These are phyloP conservation scores for Leccinum pseudoinsigne DNA, from an alignment of 1,284 basidiomycete species.

Conservation along the genomic window DNA sequence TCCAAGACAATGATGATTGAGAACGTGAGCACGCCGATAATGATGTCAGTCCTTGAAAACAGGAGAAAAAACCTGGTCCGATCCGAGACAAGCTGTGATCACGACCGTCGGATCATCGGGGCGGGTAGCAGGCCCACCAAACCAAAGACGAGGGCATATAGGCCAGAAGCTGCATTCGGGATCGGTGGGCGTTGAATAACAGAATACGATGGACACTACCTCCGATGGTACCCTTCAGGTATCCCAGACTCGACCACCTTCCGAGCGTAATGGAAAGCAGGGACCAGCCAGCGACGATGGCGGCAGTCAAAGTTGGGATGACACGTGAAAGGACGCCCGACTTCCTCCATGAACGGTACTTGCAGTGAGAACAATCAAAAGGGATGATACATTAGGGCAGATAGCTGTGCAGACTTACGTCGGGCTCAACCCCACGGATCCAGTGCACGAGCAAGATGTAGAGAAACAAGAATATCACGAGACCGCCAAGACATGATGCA, in stretches of 20 bases:
- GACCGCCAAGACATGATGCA: conserved; percentile 50
- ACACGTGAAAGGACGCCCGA: conserved; percentile 58
- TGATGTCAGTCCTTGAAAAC: conserved; percentile 1
- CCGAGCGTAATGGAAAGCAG: conserved; percentile 60
- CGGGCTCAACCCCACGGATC: conserved; percentile 61
- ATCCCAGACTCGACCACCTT: conserved; percentile 64
- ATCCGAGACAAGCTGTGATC: conserved; percentile 5
- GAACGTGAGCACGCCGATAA: conserved; percentile 3
- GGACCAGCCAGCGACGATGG: conserved; percentile 70
- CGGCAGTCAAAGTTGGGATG: conserved; percentile 63
- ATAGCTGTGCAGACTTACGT: conserved; percentile 48
- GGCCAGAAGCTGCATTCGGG: conserved; percentile 49
- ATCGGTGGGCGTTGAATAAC: conserved; percentile 6
- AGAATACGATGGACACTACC: conserved; percentile 42
- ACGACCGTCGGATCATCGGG: conserved; percentile 48
- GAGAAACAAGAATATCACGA: conserved; percentile 67
- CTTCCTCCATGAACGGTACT: conserved; percentile 66
- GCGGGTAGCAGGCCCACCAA: conserved; percentile 68
- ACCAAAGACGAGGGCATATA: conserved; percentile 70
- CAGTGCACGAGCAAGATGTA: conserved; percentile 67
- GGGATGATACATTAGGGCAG: neutral
- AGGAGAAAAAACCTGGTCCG: neutral
- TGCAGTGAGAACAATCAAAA: conserved; percentile 2
- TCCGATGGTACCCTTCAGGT: conserved; percentile 58
- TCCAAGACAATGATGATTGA: conserved; percentile 6